Conservation (phyloP, 2,329 filamentous ascomycete species). For the Fusarium praegraminearum region DNA sequence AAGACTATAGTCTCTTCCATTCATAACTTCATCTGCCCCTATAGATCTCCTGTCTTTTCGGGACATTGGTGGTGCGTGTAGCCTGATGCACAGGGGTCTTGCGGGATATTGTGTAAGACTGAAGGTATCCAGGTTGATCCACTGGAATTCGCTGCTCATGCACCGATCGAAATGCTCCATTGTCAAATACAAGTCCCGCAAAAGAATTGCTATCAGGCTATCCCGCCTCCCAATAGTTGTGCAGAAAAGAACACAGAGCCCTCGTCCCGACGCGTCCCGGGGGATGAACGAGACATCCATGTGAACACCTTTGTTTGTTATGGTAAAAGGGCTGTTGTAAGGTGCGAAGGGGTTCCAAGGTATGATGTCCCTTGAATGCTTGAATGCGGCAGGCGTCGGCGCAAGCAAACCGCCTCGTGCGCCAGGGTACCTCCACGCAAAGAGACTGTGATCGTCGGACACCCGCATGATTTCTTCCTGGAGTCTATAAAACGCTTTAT, state of each 20-base stretch:
- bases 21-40: no score
- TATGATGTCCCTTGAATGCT: not conserved
- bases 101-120: not conserved
- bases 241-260: conserved; percentile 18
- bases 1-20: no score
- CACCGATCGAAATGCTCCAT: conserved; percentile 34
- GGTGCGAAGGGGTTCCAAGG: conserved; percentile 12
- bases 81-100: not conserved
- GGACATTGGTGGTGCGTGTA: rapidly evolving
- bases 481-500: conserved; percentile 14
- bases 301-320: conserved; percentile 18
- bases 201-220: not conserved
- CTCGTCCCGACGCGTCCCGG: not conserved
- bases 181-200: conserved; percentile 11
- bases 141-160: not conserved
- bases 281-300: conserved; percentile 18
- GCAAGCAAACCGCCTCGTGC: conserved; percentile 1
- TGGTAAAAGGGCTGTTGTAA: not conserved
- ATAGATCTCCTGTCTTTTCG: rapidly evolving
- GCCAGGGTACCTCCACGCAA: not conserved
- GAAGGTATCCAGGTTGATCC: conserved; percentile 2
- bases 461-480: conserved; percentile 21
- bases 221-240: not conserved
- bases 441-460: conserved; percentile 5
- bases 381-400: not conserved